Conservation (phyloP, 805 yeast genomes). For the Metschnikowia reukaufii region DNA sequence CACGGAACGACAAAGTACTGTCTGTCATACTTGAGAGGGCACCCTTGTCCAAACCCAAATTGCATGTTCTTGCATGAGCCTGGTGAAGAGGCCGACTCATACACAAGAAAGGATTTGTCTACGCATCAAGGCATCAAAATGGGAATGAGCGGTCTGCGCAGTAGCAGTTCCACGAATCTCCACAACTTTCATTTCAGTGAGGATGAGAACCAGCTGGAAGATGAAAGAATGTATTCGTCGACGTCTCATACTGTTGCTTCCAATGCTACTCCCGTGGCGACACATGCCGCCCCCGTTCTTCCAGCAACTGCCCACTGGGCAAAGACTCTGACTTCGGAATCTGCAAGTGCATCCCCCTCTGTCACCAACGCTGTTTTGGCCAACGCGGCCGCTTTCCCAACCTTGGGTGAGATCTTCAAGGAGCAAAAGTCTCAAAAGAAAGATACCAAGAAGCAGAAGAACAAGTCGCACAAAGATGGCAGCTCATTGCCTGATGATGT, state of each 20-base stretch:
- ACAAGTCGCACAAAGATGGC: slow-evolving; percentile 33
- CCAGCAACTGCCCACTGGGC: slow-evolving; percentile 54
- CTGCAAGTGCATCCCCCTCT: slow-evolving; percentile 39
- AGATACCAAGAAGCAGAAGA: slow-evolving; percentile 31
- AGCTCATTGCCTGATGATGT: slow-evolving; percentile 48
- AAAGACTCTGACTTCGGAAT: slow-evolving; percentile 22
- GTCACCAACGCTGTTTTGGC: slow-evolving; percentile 39
- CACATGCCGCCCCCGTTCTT: slow-evolving; percentile 42
- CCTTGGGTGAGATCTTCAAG: slow-evolving; percentile 49
- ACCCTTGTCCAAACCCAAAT: slow-evolving; percentile 95
- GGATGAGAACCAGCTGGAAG: slow-evolving; percentile 15
- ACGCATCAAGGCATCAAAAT: slow-evolving; percentile 69
- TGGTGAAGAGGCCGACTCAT: slow-evolving; percentile 98
- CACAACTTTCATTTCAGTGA: slow-evolving; percentile 13
- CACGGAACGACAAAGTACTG: slow-evolving; percentile 99
- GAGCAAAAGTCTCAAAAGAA: slow-evolving; percentile 35
- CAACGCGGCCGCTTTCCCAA: slow-evolving; percentile 57
- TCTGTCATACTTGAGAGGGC: slow-evolving; percentile 92
- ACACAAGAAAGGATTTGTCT: slow-evolving; percentile 83
- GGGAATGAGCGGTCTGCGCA: slow-evolving; percentile 42
- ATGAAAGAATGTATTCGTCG: slow-evolving; percentile 8
- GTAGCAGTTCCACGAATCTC: slow-evolving; percentile 17
- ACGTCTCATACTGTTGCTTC: slow-evolving; percentile 5
- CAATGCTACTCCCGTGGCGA: slow-evolving; percentile 10
- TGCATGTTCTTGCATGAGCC: slow-evolving; percentile 99